Conservation (phyloP, 495 filamentous ascomycete species). For the Penicillium simplicissimum region DNA sequence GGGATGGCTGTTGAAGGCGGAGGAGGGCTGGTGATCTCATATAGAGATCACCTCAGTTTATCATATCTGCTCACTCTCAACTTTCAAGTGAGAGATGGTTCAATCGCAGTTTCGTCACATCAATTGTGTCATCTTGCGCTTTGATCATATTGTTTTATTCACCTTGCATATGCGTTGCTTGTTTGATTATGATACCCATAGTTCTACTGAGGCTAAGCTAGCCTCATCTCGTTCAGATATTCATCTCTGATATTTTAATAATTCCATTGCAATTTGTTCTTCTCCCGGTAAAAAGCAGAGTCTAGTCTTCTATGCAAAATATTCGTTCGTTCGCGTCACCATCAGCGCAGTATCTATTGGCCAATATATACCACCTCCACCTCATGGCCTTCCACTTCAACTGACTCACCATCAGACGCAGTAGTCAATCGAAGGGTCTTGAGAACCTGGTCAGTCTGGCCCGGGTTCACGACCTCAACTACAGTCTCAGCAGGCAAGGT, state of each 20-base stretch:
- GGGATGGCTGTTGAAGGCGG: conserved; percentile 62
- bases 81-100: neutral
- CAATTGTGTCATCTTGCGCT: neutral
- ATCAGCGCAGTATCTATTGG: neutral
- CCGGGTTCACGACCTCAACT: conserved; percentile 41
- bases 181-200: conserved; percentile 35
- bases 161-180: conserved; percentile 12
- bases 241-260: conserved; percentile 9
- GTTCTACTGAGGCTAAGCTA: conserved; percentile 14
- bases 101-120: neutral
- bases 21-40: conserved; percentile 45
- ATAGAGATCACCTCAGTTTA: neutral
- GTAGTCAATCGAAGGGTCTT: conserved; percentile 26
- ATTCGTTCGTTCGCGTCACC: neutral
- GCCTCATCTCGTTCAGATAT: neutral
- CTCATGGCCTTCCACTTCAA: conserved; percentile 17
- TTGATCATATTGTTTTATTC: neutral
- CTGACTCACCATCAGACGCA: conserved; percentile 15
- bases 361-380: conserved; percentile 22
- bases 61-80: conserved; percentile 1
- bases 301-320: neutral
- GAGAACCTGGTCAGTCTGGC: conserved; percentile 34
- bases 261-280: conserved; percentile 7
- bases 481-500: conserved; percentile 19
- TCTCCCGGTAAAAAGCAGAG: neutral